A percentile compares a stretch with the other conserved stretches of the same genome.
Conservation (phyloP, 176 grass and related monocot species). For the Phyllostachys edulis region DNA sequence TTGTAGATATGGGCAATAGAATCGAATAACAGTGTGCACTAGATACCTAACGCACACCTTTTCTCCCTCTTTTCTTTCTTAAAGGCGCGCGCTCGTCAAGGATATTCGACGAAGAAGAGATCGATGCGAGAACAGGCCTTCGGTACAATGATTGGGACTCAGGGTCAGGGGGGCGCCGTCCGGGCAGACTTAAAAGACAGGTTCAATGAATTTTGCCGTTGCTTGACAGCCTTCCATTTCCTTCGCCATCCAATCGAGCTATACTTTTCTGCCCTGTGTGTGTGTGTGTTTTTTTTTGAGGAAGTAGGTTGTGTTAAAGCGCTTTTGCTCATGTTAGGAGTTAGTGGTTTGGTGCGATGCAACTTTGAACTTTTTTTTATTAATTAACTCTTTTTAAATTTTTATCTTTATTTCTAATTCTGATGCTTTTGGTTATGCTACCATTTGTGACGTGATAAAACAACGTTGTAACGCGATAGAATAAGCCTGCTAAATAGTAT, state of each 20-base stretch:
- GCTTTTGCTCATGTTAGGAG: background rate
- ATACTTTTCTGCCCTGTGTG: background rate
- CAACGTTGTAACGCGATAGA: too few species aligned
- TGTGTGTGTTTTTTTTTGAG: background rate
- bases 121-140: background rate
- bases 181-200: background rate
- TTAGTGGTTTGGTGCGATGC: background rate
- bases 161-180: background rate
- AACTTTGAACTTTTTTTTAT: too few species aligned
- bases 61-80: background rate
- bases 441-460: too few species aligned
- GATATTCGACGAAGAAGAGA: background rate
- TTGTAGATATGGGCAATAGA: background rate
- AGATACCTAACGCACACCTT: background rate
- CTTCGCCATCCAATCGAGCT: background rate
- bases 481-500: too few species aligned
- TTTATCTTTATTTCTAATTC: too few species aligned
- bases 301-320: background rate
- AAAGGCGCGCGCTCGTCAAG: background rate
- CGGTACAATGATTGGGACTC: conserved; percentile 34
- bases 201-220: conserved; percentile 12
- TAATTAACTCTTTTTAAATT: too few species aligned
- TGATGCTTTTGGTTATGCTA: too few species aligned
- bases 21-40: background rate
- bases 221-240: background rate